These are phyloP conservation scores for Elymus sibiricus DNA, from an alignment of 176 grass and related monocot genomes.

Conservation along the genomic window DNA sequence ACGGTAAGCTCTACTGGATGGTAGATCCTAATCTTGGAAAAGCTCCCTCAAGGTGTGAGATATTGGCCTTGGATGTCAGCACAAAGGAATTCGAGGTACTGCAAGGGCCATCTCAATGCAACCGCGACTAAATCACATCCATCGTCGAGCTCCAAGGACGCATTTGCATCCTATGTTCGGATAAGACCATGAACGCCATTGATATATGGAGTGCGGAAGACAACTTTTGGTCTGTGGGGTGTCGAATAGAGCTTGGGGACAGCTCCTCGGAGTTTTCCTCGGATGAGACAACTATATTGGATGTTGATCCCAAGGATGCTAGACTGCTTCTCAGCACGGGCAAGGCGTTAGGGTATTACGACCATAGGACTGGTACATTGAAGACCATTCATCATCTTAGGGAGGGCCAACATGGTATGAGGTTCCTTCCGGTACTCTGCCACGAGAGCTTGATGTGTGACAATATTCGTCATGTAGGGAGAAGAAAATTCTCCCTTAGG, in stretches of 20 bases:
- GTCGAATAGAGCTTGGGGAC: background rate
- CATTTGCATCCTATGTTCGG: background rate
- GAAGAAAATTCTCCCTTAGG: too few relatives aligned
- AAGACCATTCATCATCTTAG: background rate
- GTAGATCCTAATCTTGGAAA: background rate
- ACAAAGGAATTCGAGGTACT: background rate
- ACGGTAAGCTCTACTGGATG: conserved; percentile 13
- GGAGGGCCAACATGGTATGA: background rate
- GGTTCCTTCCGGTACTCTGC: background rate
- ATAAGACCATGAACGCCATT: background rate
- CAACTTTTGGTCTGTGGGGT: background rate
- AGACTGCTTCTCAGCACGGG: background rate
- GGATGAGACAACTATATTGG: background rate
- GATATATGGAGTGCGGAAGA: background rate
- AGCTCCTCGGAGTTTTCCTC: background rate
- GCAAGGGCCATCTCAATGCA: background rate
- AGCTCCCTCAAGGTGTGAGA: background rate
- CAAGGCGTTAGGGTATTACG: background rate
- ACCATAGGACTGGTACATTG: background rate
- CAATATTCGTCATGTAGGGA: background rate
- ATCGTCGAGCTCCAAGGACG: background rate
- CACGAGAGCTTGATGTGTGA: background rate
- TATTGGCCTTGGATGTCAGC: background rate
- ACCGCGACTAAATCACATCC: background rate
- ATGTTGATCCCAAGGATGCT: background rate